A percentile compares a stretch with the other conserved stretches of the same genome.
phyloP scores from a whole-genome alignment of 148 eudicot genomes.

The Drosera capensis region DNA sequence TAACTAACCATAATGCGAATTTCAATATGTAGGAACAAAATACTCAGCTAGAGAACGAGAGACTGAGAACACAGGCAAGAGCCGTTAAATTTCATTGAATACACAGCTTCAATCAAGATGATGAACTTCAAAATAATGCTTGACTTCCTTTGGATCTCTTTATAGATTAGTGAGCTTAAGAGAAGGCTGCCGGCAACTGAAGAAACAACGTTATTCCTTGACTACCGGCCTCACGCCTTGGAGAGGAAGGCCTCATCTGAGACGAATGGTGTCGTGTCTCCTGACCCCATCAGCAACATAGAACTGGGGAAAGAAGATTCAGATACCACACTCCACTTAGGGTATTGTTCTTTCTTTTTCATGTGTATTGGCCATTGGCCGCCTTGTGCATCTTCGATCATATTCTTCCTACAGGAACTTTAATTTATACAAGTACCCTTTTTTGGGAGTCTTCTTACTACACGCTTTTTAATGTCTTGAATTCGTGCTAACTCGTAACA shows the following conservation, averaged over 20 bases:
- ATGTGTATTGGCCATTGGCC: too few relatives aligned
- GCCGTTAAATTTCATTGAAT: not conserved
- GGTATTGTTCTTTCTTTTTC: constrained; percentile 16
- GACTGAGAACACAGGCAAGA: constrained; percentile 59
- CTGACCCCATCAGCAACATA: constrained; percentile 19
- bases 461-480: too few relatives aligned
- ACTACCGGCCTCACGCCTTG: constrained; percentile 18
- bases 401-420: too few relatives aligned
- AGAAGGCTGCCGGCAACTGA: constrained; percentile 16
- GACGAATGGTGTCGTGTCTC: constrained; percentile 18
- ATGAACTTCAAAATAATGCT: not conserved
- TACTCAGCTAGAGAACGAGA: constrained; percentile 55
- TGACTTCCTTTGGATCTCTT: not conserved
- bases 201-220: constrained; percentile 21
- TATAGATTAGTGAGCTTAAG: constrained; percentile 45
- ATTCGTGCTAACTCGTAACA: too few relatives aligned
- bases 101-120: not conserved
- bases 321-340: constrained; percentile 39
- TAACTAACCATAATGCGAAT: not conserved
- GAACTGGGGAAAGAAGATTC: constrained; percentile 29
- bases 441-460: too few relatives aligned
- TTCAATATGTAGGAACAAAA: constrained; percentile 52
- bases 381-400: too few relatives aligned
- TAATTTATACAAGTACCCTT: too few relatives aligned
- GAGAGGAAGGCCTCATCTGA: constrained; percentile 14